Evolutionary conservation across 2,329 filamentous ascomycete species (phyloP).

Genomic region (Ascosphaera apis): DNA sequence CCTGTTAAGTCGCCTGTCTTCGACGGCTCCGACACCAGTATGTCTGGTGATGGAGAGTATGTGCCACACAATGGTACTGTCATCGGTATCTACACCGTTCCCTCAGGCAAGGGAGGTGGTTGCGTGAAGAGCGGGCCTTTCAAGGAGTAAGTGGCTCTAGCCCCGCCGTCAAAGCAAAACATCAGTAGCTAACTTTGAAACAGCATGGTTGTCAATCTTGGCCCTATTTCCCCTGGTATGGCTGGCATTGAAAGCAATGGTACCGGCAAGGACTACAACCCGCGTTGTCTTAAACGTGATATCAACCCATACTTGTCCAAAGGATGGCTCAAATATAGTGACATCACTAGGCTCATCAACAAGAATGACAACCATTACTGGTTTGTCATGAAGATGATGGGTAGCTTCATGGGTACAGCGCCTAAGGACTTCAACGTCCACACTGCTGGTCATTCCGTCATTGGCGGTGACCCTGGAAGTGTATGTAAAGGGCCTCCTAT

Average conservation of each 20-base stretch:
- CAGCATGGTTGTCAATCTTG: constrained; percentile 17
- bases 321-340: background rate
- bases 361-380: background rate
- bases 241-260: constrained; percentile 3
- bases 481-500: constrained; percentile 1
- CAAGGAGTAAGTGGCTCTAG: background rate
- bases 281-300: constrained; percentile 17
- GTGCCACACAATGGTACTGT: constrained; percentile 1
- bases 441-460: constrained; percentile 5
- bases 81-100: constrained; percentile 1
- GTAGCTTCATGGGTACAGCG: background rate
- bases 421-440: constrained; percentile 4
- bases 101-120: constrained; percentile 9
- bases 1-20: constrained; percentile 7
- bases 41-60: constrained; percentile 10
- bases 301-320: constrained; percentile 11
- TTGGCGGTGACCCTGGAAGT: constrained; percentile 4
- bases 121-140: constrained; percentile 12
- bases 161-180: background rate
- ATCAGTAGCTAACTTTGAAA: background rate
- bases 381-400: background rate
- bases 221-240: constrained; percentile 7
- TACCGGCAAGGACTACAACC: constrained; percentile 11
- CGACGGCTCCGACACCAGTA: constrained; percentile 11
- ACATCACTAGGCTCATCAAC: constrained; percentile 1